phyloP scores from a whole-genome alignment of 768 basidiomycete species.

The Lactifluus echinatus region DNA sequence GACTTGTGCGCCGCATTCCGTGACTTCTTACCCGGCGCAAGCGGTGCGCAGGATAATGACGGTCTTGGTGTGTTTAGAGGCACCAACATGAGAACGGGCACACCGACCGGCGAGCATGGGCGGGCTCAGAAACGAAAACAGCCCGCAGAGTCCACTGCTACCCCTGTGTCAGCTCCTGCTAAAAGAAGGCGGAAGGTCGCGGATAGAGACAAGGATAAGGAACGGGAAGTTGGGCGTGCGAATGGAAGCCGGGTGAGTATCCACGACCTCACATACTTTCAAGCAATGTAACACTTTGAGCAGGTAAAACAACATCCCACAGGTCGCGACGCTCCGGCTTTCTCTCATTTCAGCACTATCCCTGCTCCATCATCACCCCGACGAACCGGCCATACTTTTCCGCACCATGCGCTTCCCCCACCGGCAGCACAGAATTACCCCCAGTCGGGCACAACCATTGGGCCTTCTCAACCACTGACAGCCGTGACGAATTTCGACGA shows the following conservation, averaged over 20 bases:
- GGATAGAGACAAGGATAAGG: constrained; percentile 36
- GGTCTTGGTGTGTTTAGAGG: constrained; percentile 12
- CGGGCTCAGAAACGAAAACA: constrained; percentile 32
- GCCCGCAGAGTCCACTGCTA: constrained; percentile 15
- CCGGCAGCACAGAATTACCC: constrained; percentile 1
- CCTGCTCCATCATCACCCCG: constrained; percentile 26
- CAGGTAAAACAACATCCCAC: constrained; percentile 24
- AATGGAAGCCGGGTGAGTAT: constrained; percentile 17
- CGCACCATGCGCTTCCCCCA: constrained; percentile 14
- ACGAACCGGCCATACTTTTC: constrained; percentile 17
- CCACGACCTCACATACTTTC: background rate
- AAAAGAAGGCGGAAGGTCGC: constrained; percentile 62
- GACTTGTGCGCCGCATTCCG: constrained; percentile 68
- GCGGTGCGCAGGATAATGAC: background rate
- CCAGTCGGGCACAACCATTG: constrained; percentile 3
- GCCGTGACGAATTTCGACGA: constrained; percentile 38
- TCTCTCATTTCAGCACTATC: constrained; percentile 23
- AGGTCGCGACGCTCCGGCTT: constrained; percentile 23
- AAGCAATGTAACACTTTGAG: constrained; percentile 2
- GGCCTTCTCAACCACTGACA: constrained; percentile 16
- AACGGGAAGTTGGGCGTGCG: constrained; percentile 22
- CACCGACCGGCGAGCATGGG: constrained; percentile 31
- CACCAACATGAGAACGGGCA: constrained; percentile 19
- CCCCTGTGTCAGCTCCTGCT: constrained; percentile 38
- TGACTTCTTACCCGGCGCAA: constrained; percentile 57